Conservation (phyloP, 805 yeast species). For the Hanseniaspora occidentalis region DNA sequence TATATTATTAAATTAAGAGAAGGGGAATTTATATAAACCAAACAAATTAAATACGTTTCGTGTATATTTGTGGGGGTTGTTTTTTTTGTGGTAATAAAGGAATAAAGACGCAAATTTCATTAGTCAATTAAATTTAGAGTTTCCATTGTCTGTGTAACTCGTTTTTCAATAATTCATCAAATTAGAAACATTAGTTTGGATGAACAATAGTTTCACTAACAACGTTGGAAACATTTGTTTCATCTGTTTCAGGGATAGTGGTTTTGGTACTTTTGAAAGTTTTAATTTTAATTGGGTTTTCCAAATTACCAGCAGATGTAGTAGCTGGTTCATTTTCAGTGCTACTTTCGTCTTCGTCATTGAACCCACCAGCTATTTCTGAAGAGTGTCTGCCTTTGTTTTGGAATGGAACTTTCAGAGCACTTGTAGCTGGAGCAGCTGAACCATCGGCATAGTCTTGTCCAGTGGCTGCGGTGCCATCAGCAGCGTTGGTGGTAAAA, state of each 20-base stretch:
- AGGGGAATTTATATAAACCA: no score
- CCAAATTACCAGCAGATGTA: background rate
- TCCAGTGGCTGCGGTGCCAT: background rate
- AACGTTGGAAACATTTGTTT: background rate
- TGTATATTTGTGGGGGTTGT: no score
- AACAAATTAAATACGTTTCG: no score
- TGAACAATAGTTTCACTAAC: background rate
- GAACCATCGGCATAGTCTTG: constrained; percentile 1
- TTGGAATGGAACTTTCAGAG: constrained; percentile 7
- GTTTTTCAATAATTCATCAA: no score
- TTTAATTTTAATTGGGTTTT: background rate
- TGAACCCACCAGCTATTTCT: background rate
- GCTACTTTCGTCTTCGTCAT: background rate
- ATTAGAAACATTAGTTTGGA: background rate
- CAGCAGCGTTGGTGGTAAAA: background rate
- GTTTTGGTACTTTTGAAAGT: background rate
- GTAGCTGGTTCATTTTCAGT: background rate
- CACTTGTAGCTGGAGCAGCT: constrained; percentile 1
- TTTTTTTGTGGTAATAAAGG: no score
- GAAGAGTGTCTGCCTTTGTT: constrained; percentile 3
- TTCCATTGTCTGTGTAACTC: no score
- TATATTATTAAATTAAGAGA: no score
- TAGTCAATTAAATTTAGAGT: no score
- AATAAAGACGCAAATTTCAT: no score
- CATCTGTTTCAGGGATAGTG: background rate